Base-by-base conservation (phyloP, 2,329 filamentous ascomycete species). In the Alternaria angustiovoidea region DNA sequence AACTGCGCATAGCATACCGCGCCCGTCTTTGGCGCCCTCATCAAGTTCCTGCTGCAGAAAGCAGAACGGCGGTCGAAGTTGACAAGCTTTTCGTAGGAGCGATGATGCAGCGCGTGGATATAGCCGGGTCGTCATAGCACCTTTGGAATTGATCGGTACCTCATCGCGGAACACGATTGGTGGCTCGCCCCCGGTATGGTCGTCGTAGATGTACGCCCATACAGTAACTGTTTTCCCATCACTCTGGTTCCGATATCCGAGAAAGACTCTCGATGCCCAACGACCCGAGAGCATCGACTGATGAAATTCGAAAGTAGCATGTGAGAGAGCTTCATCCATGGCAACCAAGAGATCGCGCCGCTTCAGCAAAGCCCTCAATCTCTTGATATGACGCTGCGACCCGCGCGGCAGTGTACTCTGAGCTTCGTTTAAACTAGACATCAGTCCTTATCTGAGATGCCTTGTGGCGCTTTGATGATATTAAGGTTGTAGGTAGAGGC, bases 81-180 rank as follows among this genome's bases (percentile, higher is more conserved):
- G 30, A 6, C 9, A 12, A 20, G 52, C 52, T 14, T 38, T 54
- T 6, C 52, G 41, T 14, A 54, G 5, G 20, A 54, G n/a, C 7
- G 52, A 54, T 3, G 52, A 47, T 2, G 52, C 52, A 16, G 52
- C 26, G 8, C 52, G 52, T n/a, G 52, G 52, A 14, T 46, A 54
- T 16, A 36, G 22, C n/a, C 2, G 28, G 7, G 5, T 5, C 1
- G 32, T 26, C 1, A 6, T 1, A 1, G 6, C 20, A 5, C 30
- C 22, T 0, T 36, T 18, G 0, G 2, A 11, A 1, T 16, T 3
- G 5, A 12, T 1, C 7, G 5, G 11, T 1, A 47, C 22, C 30
- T 47, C 52, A 0, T 54, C 52, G 52, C 41, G 30, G 20, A 54
- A 54, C 9, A 57, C 12, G 3, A 57, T 42, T 2, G 20, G 30